Evolutionary conservation across 805 yeast species (phyloP), one percentile per base, ranked within the genome.

Genomic region (Lachancea kluyveri): DNA sequence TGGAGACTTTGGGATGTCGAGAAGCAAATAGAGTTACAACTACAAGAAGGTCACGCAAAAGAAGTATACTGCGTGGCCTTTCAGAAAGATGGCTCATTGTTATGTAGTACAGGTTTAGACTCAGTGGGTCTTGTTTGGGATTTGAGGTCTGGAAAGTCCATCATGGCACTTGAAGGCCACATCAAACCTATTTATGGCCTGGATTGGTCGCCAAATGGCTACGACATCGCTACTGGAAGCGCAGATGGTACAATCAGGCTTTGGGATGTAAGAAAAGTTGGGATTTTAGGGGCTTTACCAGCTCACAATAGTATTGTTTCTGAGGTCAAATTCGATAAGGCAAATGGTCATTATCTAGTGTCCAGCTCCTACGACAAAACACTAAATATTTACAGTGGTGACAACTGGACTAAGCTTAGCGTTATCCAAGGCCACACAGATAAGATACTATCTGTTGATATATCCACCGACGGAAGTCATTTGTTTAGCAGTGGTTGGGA

Each of bases 1-100:
- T 90, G 96, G 96, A 70, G 85, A 39, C 53, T 85, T 3, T 88
- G 95, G 95, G 96, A 90, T 54, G 42, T 76, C 0, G 58, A 60
- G 8, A 69, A 64, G 4, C 54, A 57, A 10, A 50, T 50, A 18
- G 75, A 75, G 32, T 47, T 90, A 5, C 60, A 72, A 24, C 64
- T 72, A 37, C 97, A 90, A 53, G 95, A 85, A 50, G 96, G 96
- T 0, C 96, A 90, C 50, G 62, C 82, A 1, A 78, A 75, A 45
- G 92, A 77, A 36, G 77, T 87, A 0, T 75, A 72, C 38, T 48
- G 76, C 0, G 53, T 82, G 3, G 59, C 72, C 1, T 70, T 80
- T 40, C 94, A 87, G 38, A 67, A 69, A 0, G 94, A 85, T 46
- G 96, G 97, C 1, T 65, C 90, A 2, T 54, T 90, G 5, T 46